These are phyloP conservation scores for Camellia oleifera DNA, from an alignment of 179 eudicot genomes.

Conservation along the genomic window DNA sequence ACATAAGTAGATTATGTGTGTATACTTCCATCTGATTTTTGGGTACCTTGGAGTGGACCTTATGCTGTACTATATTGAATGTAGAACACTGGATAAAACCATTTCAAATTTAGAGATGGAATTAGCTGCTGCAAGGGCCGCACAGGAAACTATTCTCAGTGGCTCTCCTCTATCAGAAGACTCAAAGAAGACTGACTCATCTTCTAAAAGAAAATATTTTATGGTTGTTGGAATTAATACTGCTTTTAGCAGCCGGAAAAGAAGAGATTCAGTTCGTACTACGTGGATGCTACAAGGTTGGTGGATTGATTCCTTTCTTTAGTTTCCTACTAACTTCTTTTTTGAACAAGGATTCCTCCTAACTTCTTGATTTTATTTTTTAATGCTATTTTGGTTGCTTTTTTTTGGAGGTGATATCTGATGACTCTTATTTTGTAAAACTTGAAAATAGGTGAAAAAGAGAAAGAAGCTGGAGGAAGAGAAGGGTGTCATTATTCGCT, in stretches of 20 bases:
- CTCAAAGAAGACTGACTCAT: slow-evolving; percentile 26
- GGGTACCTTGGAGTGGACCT: slow-evolving; percentile 5
- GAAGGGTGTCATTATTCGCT: slow-evolving; percentile 85
- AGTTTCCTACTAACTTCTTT: background rate
- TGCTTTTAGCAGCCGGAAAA: slow-evolving; percentile 92
- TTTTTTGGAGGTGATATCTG: background rate
- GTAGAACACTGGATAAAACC: slow-evolving; percentile 77
- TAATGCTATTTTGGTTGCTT: background rate
- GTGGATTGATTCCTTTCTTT: background rate
- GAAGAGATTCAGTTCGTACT: slow-evolving; percentile 93
- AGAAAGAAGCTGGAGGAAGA: slow-evolving; percentile 76
- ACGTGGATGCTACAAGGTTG: slow-evolving; percentile 99
- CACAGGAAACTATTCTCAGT: slow-evolving; percentile 66
- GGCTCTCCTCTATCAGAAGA: slow-evolving; percentile 73
- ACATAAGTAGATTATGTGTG: background rate
- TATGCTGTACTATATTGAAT: background rate
- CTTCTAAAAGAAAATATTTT: slow-evolving; percentile 62
- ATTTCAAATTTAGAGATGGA: slow-evolving; percentile 83
- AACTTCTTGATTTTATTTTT: background rate
- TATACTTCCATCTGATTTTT: slow-evolving; percentile 3
- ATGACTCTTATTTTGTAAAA: background rate
- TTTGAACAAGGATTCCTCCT: background rate
- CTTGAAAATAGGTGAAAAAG: slow-evolving; percentile 55
- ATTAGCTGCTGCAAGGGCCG: slow-evolving; percentile 75
- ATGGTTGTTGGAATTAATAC: slow-evolving; percentile 93